Evolutionary conservation across 306 rosid species (phyloP).

Genomic region (Vigna trinervia): DNA sequence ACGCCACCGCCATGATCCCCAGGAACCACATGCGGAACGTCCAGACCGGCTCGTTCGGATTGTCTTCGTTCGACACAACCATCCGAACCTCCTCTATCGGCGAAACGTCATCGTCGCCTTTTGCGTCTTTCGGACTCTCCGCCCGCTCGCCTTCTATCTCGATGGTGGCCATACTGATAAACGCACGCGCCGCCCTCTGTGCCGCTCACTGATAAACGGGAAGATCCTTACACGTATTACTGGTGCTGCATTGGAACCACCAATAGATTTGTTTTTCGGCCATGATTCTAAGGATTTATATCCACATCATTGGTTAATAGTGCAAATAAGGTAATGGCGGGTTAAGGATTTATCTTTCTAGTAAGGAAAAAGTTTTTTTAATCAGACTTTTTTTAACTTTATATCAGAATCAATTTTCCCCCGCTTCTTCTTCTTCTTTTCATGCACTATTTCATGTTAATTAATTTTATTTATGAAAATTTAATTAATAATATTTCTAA

Average conservation of each 20-base stretch:
- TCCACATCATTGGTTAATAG: neutral
- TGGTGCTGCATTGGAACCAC: neutral
- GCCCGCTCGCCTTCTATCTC: neutral
- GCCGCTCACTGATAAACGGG: neutral
- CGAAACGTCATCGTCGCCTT: constrained; percentile 48
- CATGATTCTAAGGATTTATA: neutral
- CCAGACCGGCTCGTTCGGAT: constrained; percentile 67
- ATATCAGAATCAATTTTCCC: neutral
- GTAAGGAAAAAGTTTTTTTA: too few species aligned
- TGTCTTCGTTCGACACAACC: constrained; percentile 62
- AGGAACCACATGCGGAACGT: constrained; percentile 83
- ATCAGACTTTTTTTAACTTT: neutral
- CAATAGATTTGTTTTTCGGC: neutral
- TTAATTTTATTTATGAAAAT: too few species aligned
- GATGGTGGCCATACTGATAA: neutral
- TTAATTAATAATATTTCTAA: too few species aligned
- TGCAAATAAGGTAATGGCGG: neutral
- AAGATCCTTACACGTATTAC: neutral
- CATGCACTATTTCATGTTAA: neutral
- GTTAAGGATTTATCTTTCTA: neutral
- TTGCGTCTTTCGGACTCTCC: neutral
- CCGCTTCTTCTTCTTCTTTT: too few species aligned
- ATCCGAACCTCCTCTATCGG: constrained; percentile 69
- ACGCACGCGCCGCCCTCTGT: neutral
- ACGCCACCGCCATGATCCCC: constrained; percentile 55